phyloP scores from a whole-genome alignment of 257 asterid genomes.

The Primulina tabacum region DNA sequence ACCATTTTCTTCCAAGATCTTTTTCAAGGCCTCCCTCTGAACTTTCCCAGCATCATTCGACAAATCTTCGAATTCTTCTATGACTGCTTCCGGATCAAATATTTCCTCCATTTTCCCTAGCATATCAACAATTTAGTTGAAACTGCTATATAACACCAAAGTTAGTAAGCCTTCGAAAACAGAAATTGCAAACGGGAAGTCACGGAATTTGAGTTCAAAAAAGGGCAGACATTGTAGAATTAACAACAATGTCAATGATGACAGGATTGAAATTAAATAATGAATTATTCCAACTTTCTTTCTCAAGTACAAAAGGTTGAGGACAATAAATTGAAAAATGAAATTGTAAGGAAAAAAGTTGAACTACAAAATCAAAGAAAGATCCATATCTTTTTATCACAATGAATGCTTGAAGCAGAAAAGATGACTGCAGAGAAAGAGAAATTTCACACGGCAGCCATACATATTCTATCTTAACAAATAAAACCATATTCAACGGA shows the following conservation, averaged over 20 bases:
- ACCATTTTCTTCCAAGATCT: conserved; percentile 75
- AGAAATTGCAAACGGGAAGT: not conserved
- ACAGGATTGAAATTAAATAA: not conserved
- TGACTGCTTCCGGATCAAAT: conserved; percentile 59
- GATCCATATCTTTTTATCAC: conserved; percentile 20
- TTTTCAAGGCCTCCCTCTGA: conserved; percentile 69
- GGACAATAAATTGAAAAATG: not conserved
- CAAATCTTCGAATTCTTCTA: conserved; percentile 71
- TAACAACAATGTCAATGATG: conserved; percentile 29
- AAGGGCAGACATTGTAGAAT: conserved; percentile 3
- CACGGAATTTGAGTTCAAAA: not conserved
- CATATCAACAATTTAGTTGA: conserved; percentile 36
- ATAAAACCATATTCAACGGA: conserved; percentile 25
- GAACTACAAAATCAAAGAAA: conserved; percentile 1
- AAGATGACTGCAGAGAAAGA: not conserved
- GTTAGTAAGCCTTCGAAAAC: not conserved
- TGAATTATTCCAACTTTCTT: conserved; percentile 20
- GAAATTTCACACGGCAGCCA: not conserved
- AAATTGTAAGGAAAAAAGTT: not conserved
- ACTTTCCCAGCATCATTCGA: conserved; percentile 63
- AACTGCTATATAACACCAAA: conserved; percentile 10
- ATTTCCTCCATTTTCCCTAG: conserved; percentile 58
- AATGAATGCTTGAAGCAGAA: conserved; percentile 23
- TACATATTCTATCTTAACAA: not conserved
- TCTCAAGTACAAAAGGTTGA: conserved; percentile 25